Evolutionary conservation across 1,284 basidiomycete species (phyloP).

Genomic region (Trametes pubescens): DNA sequence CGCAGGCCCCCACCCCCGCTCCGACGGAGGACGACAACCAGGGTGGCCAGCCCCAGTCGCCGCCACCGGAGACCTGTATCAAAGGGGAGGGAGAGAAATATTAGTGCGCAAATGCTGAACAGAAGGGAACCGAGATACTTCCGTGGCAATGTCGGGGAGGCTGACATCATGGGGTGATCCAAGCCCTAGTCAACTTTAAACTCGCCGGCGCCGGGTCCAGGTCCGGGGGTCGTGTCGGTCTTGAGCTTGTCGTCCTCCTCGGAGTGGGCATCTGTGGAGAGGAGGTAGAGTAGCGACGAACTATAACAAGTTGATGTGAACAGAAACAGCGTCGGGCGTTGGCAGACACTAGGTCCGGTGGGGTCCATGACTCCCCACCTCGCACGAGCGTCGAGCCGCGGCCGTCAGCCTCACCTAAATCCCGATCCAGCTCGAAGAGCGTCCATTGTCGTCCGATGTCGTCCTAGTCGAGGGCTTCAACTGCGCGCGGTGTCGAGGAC

Average conservation of each 20-base stretch:
- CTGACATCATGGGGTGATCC: conserved; percentile 15
- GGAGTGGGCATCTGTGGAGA: neutral
- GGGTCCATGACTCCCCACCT: conserved; percentile 13
- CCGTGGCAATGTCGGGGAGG: conserved; percentile 10
- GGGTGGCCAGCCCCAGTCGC: neutral
- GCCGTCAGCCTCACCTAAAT: conserved; percentile 13
- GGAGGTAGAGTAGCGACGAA: neutral
- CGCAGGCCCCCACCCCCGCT: conserved; percentile 10
- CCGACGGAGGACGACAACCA: conserved; percentile 7
- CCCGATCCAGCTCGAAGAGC: neutral
- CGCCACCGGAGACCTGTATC: neutral
- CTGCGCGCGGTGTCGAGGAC: conserved; percentile 4
- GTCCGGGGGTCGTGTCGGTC: neutral
- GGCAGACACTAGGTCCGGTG: neutral
- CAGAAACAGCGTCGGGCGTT: conserved; percentile 11
- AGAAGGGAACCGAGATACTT: neutral
- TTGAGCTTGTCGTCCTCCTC: too few species aligned
- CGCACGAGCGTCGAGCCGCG: conserved; percentile 3
- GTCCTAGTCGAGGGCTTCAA: conserved; percentile 7
- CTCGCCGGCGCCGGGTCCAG: conserved; percentile 2
- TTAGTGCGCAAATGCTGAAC: neutral
- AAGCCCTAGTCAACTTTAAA: conserved; percentile 15
- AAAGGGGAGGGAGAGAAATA: neutral
- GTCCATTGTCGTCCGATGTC: neutral
- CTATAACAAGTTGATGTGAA: neutral